These are phyloP conservation scores for Chrysochromulina tobinii DNA, from an alignment of 78 protist species.

Conservation along the genomic window DNA sequence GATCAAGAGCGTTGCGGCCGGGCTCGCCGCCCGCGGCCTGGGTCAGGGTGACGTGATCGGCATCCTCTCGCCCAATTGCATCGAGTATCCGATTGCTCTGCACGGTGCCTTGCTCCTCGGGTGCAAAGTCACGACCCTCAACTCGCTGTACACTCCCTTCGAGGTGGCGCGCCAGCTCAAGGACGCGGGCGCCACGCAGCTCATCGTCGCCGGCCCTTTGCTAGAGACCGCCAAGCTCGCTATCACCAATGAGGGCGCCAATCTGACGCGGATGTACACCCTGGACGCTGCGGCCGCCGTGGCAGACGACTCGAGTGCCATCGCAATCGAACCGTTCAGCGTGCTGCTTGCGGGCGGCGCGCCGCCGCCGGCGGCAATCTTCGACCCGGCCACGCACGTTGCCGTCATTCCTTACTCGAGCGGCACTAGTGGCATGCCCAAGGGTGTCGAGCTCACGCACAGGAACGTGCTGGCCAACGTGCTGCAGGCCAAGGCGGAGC, in stretches of 20 bases:
- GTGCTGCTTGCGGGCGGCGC: too few species aligned
- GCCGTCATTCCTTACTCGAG: slow-evolving; percentile 49
- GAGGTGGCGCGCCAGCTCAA: slow-evolving; percentile 32
- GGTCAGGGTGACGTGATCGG: background rate
- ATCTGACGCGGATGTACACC: too few species aligned
- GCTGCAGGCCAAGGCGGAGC: background rate
- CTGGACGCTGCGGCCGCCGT: too few species aligned
- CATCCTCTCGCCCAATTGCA: slow-evolving; percentile 11
- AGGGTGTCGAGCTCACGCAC: slow-evolving; percentile 86
- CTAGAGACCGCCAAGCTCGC: background rate
- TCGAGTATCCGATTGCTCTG: background rate
- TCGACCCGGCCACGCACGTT: background rate
- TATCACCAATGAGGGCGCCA: too few species aligned
- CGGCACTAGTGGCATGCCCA: slow-evolving; percentile 87
- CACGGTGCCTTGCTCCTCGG: slow-evolving; percentile 28
- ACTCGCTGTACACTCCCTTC: slow-evolving; percentile 28
- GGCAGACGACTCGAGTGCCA: too few species aligned
- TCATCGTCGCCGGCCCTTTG: background rate
- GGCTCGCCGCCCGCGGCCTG: background rate
- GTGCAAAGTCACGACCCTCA: slow-evolving; percentile 25
- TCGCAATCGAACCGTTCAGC: too few species aligned
- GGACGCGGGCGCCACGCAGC: background rate
- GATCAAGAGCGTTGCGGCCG: background rate
- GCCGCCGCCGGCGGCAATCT: too few species aligned
- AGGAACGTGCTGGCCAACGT: slow-evolving; percentile 71